Conservation (phyloP, 208 protist genomes). For the Phytomonas francai region DNA sequence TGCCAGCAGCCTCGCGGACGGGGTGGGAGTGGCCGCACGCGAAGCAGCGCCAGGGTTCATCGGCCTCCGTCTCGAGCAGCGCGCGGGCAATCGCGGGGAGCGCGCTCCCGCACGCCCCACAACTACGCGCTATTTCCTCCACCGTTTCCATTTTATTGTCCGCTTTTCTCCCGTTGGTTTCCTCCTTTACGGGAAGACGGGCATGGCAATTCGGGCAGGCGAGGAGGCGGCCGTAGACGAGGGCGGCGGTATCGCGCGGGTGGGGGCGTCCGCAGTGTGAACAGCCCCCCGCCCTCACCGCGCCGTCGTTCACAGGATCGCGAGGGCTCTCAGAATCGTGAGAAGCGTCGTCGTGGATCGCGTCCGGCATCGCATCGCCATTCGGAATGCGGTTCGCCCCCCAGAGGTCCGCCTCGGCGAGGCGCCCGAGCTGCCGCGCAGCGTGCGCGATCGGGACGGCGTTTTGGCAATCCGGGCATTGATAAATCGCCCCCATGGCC, state of each 20-base stretch:
- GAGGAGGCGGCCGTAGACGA: constrained; percentile 16
- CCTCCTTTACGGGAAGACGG: constrained; percentile 15
- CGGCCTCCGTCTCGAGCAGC: constrained; percentile 26
- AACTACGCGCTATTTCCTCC: constrained; percentile 2
- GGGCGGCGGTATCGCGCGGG: constrained; percentile 28
- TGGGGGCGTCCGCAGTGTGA: constrained; percentile 26
- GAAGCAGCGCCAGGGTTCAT: constrained; percentile 32
- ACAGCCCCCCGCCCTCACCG: constrained; percentile 10
- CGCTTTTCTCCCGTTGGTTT: neutral
- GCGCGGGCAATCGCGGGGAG: constrained; percentile 17
- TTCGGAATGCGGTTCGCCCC: neutral
- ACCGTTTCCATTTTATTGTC: no score
- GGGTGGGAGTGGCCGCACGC: constrained; percentile 20
- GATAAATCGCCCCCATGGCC: neutral
- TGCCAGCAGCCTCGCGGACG: constrained; percentile 8
- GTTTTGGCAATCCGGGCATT: neutral
- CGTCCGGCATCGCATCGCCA: neutral
- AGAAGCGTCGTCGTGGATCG: no score
- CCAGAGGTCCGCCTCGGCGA: neutral
- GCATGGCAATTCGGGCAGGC: constrained; percentile 33
- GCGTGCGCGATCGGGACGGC: neutral
- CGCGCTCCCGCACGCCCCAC: constrained; percentile 28
- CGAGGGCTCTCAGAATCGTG: no score
- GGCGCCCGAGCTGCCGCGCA: neutral
- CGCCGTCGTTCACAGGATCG: no score